Evolutionary conservation across 345 rosid genomes (phyloP), one percentile per base, ranked within the genome.

Genomic region (Populus nigra): DNA sequence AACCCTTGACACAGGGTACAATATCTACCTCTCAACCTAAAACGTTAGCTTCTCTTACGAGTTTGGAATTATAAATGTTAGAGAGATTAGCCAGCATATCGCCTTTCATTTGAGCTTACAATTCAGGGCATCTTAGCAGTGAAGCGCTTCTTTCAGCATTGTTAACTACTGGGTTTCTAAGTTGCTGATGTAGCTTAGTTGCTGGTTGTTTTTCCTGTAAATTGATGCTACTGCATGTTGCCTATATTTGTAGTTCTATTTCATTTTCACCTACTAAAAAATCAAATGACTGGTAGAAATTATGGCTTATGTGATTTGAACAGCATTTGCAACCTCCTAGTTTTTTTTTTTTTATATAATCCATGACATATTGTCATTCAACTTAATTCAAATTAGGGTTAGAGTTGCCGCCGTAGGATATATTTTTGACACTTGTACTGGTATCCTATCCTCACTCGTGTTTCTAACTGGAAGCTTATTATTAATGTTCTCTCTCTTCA

Each of bases 401-500:
- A 45, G 5, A 23, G 61, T 17, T 47, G 20, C n/a, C 23, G 8
- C 55, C 15, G 18, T 70, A 43, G 38, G 27, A 39, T 68, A 41
- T 66, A 57, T 55, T 35, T 55, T 41, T 33, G 15, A 27, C n/a
- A 13, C 13, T 73, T 25, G 27, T 55, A 15, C 29, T 6, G 33
- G 29, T 53, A 27, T 65, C 27, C 3, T 33, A 35, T 43, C 20
- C 41, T 6, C 20, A n/a, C 59, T 49, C 13, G 8, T 63, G 12
- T 5, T 8, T 25, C 50, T n/a, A 39, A 62, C 69, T 31, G 11
- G 22, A 62, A 65, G 78, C 74, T 50, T 65, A 69, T 65, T 25
- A 7, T 65, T 25, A 20, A 18, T 71, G 33, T 75, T 36, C 43
- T 77, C 39, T 85, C 5, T 76, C n/a, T 81, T 63, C 90, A 96